Base-by-base conservation (phyloP, 257 asterid species). In the Solanum medicagineum region DNA sequence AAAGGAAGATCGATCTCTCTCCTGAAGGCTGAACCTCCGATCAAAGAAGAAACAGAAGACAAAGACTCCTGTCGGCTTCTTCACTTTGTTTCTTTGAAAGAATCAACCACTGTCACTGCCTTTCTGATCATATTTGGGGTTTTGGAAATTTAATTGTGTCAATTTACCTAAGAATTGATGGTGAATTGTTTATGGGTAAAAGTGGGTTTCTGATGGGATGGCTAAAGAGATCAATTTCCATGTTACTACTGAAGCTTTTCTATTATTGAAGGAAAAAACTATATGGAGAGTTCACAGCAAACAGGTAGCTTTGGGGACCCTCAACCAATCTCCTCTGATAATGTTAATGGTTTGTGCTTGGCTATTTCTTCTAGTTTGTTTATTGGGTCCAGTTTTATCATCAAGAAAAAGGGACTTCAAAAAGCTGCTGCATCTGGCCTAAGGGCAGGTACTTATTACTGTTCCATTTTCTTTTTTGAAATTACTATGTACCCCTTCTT, bases 391-490 rank as follows among this genome's bases (percentile, higher is more conserved):
- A 95, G 98, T 84, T 95, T 95, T 84, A 93, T 95, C 84, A 92
- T 95, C 84, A 95, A 95, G 97, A 95, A 93, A 80, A 93, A 92
- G 89, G 98, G 98, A 24, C 90, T 93, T 80, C 94, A 95, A 91
- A 95, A 90, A 87, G 97, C 98, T 56, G 98, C 92, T 73, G 93
- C 97, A 51, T 91, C 94, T 5, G 98, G 98, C n/a, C 86, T 91
- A 81, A 89, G 97, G 84, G 98, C 98, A 81, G 98, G 98, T 93
- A 91, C 68, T 40, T 81, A 73, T 22, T 81, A 19, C 12, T 45
- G 15, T 62, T 68, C 9, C 10, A 3, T 68, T 42, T 9, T 8
- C 44, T 47, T 24, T 44, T 14, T 69, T 8, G 8, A 36, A 24
- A 12, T 62, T 22, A 24, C 7, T n/a, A 36, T 36, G 42, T 36